These are phyloP conservation scores for Backusella mclennaniae DNA, from an alignment of 192 early-diverging fungal species.

Conservation along the genomic window DNA sequence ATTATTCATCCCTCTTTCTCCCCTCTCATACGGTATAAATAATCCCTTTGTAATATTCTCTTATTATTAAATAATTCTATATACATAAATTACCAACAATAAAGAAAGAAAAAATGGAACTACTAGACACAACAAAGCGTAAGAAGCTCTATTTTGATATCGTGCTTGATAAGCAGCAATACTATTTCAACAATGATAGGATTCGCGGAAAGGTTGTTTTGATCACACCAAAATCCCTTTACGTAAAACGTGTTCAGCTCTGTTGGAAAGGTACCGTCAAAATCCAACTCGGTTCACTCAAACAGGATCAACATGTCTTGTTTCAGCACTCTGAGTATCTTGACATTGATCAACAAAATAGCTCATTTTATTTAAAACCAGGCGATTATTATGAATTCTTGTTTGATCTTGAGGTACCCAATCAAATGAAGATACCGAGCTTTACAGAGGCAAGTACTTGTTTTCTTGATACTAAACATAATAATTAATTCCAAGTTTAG, in stretches of 20 bases:
- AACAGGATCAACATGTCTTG: neutral
- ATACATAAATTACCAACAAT: neutral
- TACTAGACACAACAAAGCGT: neutral
- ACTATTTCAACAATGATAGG: neutral
- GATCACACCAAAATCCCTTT: neutral
- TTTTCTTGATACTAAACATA: neutral
- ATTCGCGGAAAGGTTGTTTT: neutral
- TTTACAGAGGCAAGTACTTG: neutral
- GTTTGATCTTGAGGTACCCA: neutral
- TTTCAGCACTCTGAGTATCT: neutral
- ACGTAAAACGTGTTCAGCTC: neutral
- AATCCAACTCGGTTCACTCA: neutral
- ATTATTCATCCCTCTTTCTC: neutral
- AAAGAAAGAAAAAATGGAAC: neutral
- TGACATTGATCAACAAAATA: neutral
- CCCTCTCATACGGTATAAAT: neutral
- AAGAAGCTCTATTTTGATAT: neutral
- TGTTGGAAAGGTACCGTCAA: neutral
- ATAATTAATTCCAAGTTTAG: neutral
- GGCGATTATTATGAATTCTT: conserved; percentile 1
- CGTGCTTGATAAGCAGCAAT: neutral
- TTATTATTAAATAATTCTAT: neutral
- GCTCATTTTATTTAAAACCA: neutral
- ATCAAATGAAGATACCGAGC: neutral
- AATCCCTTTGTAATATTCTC: neutral